Conservation (phyloP, 1,139 yeast genomes). For the Blastobotrys indianensis region DNA sequence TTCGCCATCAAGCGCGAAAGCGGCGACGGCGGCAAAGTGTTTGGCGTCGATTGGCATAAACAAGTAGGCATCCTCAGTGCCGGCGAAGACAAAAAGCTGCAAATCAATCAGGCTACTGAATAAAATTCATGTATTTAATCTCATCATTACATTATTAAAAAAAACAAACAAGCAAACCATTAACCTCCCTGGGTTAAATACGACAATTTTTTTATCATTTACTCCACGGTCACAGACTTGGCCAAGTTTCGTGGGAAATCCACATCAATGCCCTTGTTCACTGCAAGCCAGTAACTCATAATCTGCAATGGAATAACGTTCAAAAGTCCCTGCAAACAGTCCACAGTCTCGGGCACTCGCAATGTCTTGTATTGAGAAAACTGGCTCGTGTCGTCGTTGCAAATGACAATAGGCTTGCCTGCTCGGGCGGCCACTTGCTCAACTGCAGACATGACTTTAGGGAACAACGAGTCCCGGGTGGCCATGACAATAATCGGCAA, state of each 20-base stretch:
- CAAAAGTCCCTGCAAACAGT: constrained; percentile 93
- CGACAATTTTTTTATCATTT: constrained; percentile 18
- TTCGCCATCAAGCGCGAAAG: constrained; percentile 76
- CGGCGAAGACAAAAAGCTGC: constrained; percentile 90
- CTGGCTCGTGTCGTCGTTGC: constrained; percentile 73
- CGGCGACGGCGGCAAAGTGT: constrained; percentile 51
- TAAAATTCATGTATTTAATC: neutral
- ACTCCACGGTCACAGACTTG: constrained; percentile 95
- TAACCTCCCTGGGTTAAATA: neutral
- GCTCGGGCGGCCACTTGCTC: constrained; percentile 97
- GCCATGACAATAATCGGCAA: constrained; percentile 95
- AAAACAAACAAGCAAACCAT: constrained; percentile 1
- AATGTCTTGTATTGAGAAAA: constrained; percentile 44
- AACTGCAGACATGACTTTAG: constrained; percentile 92
- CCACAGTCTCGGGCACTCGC: constrained; percentile 93
- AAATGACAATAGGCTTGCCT: constrained; percentile 91
- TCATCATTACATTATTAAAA: neutral
- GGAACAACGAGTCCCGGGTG: constrained; percentile 94
- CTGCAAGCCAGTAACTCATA: constrained; percentile 97
- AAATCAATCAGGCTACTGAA: constrained; percentile 47
- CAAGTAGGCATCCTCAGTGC: constrained; percentile 84
- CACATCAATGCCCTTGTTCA: constrained; percentile 90
- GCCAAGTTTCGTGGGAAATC: constrained; percentile 99
- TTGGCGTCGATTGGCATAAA: constrained; percentile 79
- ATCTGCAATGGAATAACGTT: constrained; percentile 93